Percentiles rank a stretch among this genome's conserved stretches.
These are phyloP conservation scores for Phytophthora sp. DNA, from an alignment of 352 stramenopile genomes.

Conservation along the genomic window DNA sequence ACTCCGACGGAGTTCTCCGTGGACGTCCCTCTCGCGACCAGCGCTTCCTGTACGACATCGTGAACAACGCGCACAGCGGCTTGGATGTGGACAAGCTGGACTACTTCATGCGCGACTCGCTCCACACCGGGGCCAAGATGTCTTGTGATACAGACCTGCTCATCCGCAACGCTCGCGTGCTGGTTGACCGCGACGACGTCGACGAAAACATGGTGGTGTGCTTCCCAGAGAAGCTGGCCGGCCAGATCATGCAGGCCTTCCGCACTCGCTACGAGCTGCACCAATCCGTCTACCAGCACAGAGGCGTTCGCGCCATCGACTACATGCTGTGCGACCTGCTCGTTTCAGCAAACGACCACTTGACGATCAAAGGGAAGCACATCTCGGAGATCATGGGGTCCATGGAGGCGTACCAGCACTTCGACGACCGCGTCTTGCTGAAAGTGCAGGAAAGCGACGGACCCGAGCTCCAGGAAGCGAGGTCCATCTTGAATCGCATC, in stretches of 20 bases:
- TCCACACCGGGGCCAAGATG: slow-evolving; percentile 77
- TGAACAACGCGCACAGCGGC: slow-evolving; percentile 88
- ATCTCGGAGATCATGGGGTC: slow-evolving; percentile 72
- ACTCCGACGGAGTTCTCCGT: slow-evolving; percentile 30
- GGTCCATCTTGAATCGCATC: slow-evolving; percentile 65
- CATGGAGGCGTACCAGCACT: slow-evolving; percentile 81
- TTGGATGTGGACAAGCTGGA: slow-evolving; percentile 93
- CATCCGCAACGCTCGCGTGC: slow-evolving; percentile 75
- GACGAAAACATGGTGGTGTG: slow-evolving; percentile 66
- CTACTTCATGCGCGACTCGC: slow-evolving; percentile 89
- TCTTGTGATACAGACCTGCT: slow-evolving; percentile 78
- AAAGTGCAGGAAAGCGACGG: slow-evolving; percentile 78
- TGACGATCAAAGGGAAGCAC: slow-evolving; percentile 62
- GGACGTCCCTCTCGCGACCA: slow-evolving; percentile 51
- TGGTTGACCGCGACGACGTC: slow-evolving; percentile 58
- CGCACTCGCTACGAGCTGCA: slow-evolving; percentile 88
- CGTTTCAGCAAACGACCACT: slow-evolving; percentile 64
- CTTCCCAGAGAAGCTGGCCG: slow-evolving; percentile 88
- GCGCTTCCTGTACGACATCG: slow-evolving; percentile 88
- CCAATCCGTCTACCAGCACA: slow-evolving; percentile 89
- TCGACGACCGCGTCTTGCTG: slow-evolving; percentile 82
- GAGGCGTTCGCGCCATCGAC: slow-evolving; percentile 80
- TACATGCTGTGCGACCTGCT: slow-evolving; percentile 90
- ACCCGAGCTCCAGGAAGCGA: slow-evolving; percentile 48
- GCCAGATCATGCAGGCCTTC: slow-evolving; percentile 90